Percentiles rank a stretch among this genome's conserved stretches.
Conservation (phyloP, 768 basidiomycete species). For the Trametes coccinea region DNA sequence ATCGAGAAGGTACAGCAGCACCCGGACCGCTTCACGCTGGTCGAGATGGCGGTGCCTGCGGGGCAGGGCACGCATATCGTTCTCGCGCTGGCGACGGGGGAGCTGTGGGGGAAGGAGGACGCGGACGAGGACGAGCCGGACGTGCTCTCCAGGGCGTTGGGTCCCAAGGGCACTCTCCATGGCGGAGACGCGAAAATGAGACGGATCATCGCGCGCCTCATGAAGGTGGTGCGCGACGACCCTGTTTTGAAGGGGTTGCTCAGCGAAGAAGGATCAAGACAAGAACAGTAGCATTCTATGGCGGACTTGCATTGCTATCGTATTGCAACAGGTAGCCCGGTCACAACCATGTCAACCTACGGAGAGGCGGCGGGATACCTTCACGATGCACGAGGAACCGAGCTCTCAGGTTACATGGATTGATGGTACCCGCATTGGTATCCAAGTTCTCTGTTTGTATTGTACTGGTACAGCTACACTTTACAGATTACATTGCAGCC, state of each 20-base stretch:
- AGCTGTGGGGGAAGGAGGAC: slow-evolving; percentile 27
- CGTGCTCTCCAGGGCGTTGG: not conserved
- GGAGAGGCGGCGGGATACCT: no score
- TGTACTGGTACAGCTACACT: no score
- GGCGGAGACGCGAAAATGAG: not conserved
- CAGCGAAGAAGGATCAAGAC: not conserved
- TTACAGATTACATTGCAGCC: no score
- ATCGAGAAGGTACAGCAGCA: slow-evolving; percentile 38
- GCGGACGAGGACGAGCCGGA: not conserved
- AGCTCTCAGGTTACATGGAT: no score
- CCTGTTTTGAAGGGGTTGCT: not conserved
- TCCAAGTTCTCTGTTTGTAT: no score
- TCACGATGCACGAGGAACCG: no score
- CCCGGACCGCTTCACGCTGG: slow-evolving; percentile 35
- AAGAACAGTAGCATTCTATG: not conserved
- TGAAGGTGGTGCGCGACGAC: not conserved
- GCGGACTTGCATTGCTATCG: no score
- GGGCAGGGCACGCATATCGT: slow-evolving; percentile 34
- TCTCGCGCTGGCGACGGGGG: slow-evolving; percentile 35
- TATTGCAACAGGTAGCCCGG: no score
- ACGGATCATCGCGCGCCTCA: not conserved
- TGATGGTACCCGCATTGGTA: no score
- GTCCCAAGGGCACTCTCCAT: no score
- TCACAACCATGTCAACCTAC: no score
- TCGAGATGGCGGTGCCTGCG: slow-evolving; percentile 38